Base-by-base conservation (phyloP, 257 asterid species). In the Perilla frutescens region DNA sequence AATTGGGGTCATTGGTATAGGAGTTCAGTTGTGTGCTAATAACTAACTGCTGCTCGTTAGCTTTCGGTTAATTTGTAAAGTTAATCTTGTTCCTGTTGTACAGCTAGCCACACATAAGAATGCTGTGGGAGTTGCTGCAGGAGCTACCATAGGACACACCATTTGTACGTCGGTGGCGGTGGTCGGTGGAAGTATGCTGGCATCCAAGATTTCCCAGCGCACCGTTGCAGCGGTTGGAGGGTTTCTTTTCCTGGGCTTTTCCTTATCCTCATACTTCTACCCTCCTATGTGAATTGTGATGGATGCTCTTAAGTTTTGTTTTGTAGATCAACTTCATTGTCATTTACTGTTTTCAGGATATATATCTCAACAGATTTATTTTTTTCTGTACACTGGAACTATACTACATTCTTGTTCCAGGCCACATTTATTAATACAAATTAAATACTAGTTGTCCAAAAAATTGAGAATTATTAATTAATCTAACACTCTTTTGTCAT, bases 21-120 rank as follows among this genome's bases (percentile, higher is more conserved):
- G n/a, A n/a, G n/a, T n/a, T n/a, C n/a, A n/a, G n/a, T 20, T 20
- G 26, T 20, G 26, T 20, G 26, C 26, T 20, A 20, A 20, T 20
- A 20, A 20, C 26, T 43, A 8, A 39, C 4, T 14, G 15, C 56
- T 64, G 15, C 49, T 63, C 20, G 5, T 41, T 3, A 43, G 1
- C 44, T 29, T 72, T 39, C n/a, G 68, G 63, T 66, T 65, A 43
- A 51, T 40, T 58, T 51, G 43, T 8, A 7, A 43, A 9, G 5
- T 0, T 32, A 20, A 4, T 20, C 2, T 5, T 37, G 57, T 57
- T 44, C 31, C 40, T 45, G 41, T 77, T 67, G 11, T 66, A 75
- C 91, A 94, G 99, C 81, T 94, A 49, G 98, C 99, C 31, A 91
- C 99, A 0, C 99, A 94, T 82, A 94, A 94, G 75, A 91, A 90